Conservation (phyloP, 1,284 basidiomycete genomes). For the Fistulinella cinereoalba region DNA sequence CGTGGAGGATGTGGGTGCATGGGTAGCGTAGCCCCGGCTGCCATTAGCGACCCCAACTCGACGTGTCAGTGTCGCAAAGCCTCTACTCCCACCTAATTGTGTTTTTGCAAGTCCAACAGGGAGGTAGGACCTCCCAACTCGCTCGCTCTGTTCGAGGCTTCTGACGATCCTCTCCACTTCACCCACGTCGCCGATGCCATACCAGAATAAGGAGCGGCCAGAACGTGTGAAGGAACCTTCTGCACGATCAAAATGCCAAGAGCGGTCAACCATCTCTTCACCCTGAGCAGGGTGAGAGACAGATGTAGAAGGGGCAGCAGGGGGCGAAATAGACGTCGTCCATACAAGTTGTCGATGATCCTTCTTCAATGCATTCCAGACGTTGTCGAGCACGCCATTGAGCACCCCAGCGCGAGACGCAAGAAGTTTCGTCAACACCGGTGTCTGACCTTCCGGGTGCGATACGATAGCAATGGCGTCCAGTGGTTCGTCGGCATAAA, state of each 20-base stretch:
- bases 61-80: constrained; percentile 77
- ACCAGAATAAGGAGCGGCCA: constrained; percentile 95
- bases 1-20: constrained; percentile 45
- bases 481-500: constrained; percentile 97
- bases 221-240: constrained; percentile 97
- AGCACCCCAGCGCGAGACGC: constrained; percentile 85
- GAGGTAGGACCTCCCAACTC: constrained; percentile 86
- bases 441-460: constrained; percentile 85
- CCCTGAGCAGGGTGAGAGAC: constrained; percentile 41
- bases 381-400: constrained; percentile 96
- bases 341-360: constrained; percentile 95
- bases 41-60: constrained; percentile 43
- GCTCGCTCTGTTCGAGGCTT: constrained; percentile 80
- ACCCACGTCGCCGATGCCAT: constrained; percentile 87
- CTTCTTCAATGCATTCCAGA: constrained; percentile 93
- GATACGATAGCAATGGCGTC: constrained; percentile 95
- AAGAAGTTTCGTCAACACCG: constrained; percentile 92
- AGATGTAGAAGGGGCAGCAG: constrained; percentile 11
- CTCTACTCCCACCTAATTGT: constrained; percentile 37
- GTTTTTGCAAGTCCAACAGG: constrained; percentile 81
- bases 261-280: constrained; percentile 81
- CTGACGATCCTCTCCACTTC: constrained; percentile 89
- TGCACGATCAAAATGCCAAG: constrained; percentile 98
- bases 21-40: constrained; percentile 63
- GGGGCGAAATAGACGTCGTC: constrained; percentile 73